Conservation (phyloP, 202 grass and related monocot species). For the Setaria viridis region DNA sequence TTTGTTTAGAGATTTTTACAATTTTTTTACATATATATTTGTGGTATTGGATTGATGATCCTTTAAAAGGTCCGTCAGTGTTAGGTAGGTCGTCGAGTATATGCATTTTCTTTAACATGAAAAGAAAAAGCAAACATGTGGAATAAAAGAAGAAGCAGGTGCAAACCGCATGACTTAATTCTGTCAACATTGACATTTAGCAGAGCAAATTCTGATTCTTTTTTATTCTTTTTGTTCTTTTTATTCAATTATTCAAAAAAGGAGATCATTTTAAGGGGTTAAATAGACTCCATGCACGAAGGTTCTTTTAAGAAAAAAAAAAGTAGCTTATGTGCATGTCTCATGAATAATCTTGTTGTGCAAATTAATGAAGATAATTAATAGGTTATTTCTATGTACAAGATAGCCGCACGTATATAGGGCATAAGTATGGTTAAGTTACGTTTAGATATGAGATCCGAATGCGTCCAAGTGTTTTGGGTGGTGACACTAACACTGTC, state of each 20-base stretch:
- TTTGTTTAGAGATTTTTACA: no score
- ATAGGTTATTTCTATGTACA: neutral
- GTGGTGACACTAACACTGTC: neutral
- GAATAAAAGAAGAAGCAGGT: neutral
- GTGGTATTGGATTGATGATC: no score
- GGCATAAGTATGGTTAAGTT: neutral
- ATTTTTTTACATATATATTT: no score
- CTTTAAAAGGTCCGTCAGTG: no score
- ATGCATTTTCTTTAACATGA: neutral
- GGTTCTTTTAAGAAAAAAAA: neutral
- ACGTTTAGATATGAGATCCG: conserved; percentile 7
- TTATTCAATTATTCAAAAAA: no score
- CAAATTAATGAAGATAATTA: neutral
- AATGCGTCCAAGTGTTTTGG: conserved; percentile 28
- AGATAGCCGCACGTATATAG: neutral
- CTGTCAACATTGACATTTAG: neutral
- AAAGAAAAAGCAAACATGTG: neutral
- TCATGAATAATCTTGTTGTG: neutral
- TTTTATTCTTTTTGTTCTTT: no score
- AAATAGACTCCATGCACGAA: neutral
- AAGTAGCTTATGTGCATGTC: neutral
- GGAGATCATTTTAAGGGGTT: no score
- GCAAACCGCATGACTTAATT: neutral
- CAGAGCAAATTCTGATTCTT: neutral
- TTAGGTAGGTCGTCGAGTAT: neutral